These are phyloP conservation scores for Colletotrichum incanum DNA, from an alignment of 2,329 filamentous ascomycete genomes.

Conservation along the genomic window DNA sequence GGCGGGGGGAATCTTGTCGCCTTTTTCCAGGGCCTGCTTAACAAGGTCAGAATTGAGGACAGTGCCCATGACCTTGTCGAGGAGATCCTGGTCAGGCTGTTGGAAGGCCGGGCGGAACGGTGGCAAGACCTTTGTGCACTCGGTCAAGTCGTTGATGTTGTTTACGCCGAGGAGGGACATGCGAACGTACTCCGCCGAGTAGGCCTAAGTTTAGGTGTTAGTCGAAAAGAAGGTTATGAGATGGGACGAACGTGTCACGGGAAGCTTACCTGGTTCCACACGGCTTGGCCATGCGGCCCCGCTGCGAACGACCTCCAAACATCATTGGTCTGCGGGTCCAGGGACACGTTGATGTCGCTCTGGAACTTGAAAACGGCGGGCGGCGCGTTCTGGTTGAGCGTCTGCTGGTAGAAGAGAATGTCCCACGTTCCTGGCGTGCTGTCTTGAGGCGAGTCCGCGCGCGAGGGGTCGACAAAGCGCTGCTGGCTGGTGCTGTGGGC, in stretches of 20 bases:
- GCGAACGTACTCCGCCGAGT: constrained; percentile 67
- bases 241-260: constrained; percentile 14
- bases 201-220: constrained; percentile 56
- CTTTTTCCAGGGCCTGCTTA: constrained; percentile 34
- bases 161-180: constrained; percentile 70
- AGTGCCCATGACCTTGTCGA: constrained; percentile 27
- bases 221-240: constrained; percentile 3
- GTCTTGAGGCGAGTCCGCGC: constrained; percentile 65
- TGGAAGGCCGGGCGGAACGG: constrained; percentile 45
- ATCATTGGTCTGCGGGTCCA: constrained; percentile 53
- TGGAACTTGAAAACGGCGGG: constrained; percentile 59
- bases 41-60: constrained; percentile 26
- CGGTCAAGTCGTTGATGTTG: constrained; percentile 69
- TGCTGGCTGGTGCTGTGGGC: constrained; percentile 69
- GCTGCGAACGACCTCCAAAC: constrained; percentile 58
- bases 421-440: constrained; percentile 69
- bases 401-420: constrained; percentile 64
- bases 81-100: constrained; percentile 32
- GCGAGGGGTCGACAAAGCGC: constrained; percentile 57
- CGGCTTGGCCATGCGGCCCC: constrained; percentile 49
- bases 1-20: constrained; percentile 40
- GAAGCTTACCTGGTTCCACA: constrained; percentile 60
- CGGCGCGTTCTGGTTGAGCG: constrained; percentile 51
- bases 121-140: constrained; percentile 69
- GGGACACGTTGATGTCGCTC: constrained; percentile 58